A percentile compares a stretch with the other conserved stretches of the same genome.
Evolutionary conservation across 78 protist species (phyloP).

Genomic region (Protostelium mycophagum): DNA sequence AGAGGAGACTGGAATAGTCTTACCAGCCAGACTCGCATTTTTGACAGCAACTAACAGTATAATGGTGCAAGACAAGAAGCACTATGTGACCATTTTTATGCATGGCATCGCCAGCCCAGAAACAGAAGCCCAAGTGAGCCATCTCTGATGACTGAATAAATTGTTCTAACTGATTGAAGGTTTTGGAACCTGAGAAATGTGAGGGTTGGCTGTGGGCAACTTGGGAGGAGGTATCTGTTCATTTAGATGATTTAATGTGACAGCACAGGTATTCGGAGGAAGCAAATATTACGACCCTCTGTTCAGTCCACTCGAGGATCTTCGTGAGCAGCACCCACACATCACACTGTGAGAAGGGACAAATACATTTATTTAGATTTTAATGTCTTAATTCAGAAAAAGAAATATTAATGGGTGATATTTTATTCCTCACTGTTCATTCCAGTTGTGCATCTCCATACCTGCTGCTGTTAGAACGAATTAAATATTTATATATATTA

Average conservation of each 20-base stretch:
- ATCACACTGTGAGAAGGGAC: too few relatives aligned
- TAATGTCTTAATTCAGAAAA: too few relatives aligned
- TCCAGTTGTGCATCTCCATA: not conserved
- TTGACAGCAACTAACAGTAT: not conserved
- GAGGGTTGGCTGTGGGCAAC: not conserved
- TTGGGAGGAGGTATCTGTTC: not conserved
- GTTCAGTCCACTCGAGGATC: not conserved
- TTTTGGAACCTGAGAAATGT: not conserved
- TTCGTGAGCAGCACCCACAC: not conserved
- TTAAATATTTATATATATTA: constrained; percentile 20
- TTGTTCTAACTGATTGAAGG: not conserved
- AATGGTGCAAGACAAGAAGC: not conserved
- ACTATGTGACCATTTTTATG: not conserved
- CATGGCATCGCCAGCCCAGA: not conserved
- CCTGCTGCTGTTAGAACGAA: too few relatives aligned
- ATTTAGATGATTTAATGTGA: not conserved
- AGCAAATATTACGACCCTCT: not conserved
- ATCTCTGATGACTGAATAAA: not conserved
- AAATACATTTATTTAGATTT: too few relatives aligned
- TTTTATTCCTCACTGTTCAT: too few relatives aligned
- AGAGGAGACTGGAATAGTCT: not conserved
- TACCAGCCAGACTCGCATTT: not conserved
- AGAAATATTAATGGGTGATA: too few relatives aligned
- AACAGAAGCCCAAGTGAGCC: not conserved
- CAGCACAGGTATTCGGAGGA: not conserved